phyloP scores from a whole-genome alignment of 345 rosid genomes.

The Salix exigua region DNA sequence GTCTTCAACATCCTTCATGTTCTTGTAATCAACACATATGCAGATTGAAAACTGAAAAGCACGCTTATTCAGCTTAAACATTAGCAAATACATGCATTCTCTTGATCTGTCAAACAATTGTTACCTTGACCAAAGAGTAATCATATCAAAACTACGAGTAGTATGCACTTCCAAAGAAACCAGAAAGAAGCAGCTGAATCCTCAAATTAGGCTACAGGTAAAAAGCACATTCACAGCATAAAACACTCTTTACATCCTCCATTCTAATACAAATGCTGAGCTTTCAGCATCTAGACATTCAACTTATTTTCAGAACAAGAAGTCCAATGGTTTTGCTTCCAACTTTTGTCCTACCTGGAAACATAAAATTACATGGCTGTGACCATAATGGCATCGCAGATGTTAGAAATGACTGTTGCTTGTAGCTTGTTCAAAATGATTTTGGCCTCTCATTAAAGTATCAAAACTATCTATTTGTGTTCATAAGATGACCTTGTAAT shows the following conservation, averaged over 20 bases:
- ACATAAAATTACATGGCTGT: neutral
- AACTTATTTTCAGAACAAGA: neutral
- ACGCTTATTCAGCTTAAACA: neutral
- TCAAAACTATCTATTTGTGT: neutral
- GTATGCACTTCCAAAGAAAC: neutral
- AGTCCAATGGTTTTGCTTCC: neutral
- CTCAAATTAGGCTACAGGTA: neutral
- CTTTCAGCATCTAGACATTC: neutral
- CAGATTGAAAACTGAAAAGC: neutral
- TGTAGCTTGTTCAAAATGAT: neutral
- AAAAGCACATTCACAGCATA: neutral
- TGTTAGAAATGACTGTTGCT: neutral
- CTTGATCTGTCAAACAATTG: neutral
- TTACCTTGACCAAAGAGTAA: neutral
- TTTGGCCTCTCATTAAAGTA: neutral
- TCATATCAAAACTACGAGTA: neutral
- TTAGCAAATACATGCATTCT: neutral
- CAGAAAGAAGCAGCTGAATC: neutral
- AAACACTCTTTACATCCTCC: neutral
- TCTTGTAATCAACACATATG: neutral
- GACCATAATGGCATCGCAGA: neutral
- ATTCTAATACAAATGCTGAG: neutral
- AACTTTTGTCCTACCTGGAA: neutral
- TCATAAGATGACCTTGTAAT: neutral
- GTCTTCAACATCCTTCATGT: neutral